A percentile compares a stretch with the other conserved stretches of the same genome.
Conservation (phyloP, 2,329 filamentous ascomycete species). For the Aureobasidium sp. region DNA sequence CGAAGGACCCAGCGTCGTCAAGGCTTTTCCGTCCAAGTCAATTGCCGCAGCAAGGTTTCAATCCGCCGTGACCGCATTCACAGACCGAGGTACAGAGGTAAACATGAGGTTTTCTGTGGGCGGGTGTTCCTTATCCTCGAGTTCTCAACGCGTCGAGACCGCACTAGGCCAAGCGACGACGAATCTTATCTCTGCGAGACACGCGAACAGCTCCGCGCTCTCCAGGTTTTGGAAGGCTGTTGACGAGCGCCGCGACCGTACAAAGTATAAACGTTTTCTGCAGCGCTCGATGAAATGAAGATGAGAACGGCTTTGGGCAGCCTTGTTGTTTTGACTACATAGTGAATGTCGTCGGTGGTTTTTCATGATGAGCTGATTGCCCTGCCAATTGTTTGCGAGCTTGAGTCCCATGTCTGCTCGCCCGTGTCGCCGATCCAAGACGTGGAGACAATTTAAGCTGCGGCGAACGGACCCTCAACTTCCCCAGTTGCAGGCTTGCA, state of each 20-base stretch:
- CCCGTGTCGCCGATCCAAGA: background rate
- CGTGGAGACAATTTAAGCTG: background rate
- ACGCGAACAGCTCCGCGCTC: conserved; percentile 9
- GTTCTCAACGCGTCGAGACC: conserved; percentile 5
- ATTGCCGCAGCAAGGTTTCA: conserved; percentile 8
- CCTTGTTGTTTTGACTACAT: background rate
- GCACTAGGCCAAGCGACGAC: background rate
- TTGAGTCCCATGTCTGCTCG: background rate
- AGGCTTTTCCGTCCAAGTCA: background rate
- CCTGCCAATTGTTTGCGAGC: background rate
- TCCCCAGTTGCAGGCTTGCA: background rate
- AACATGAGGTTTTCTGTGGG: background rate
- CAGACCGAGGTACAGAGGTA: background rate
- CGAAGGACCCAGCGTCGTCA: background rate
- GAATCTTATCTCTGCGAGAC: conserved; percentile 3
- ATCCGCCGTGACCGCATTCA: background rate
- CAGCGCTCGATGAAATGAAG: background rate
- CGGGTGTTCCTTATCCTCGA: background rate
- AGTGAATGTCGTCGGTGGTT: background rate
- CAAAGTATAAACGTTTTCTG: background rate
- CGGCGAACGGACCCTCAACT: background rate
- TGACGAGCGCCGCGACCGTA: background rate
- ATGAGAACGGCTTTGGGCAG: background rate
- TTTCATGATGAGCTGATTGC: too few relatives aligned
- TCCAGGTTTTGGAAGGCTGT: background rate